A percentile compares a stretch with the other conserved stretches of the same genome.
phyloP scores from a whole-genome alignment of 2,329 filamentous ascomycete species.

The Sarocladium kiliense region DNA sequence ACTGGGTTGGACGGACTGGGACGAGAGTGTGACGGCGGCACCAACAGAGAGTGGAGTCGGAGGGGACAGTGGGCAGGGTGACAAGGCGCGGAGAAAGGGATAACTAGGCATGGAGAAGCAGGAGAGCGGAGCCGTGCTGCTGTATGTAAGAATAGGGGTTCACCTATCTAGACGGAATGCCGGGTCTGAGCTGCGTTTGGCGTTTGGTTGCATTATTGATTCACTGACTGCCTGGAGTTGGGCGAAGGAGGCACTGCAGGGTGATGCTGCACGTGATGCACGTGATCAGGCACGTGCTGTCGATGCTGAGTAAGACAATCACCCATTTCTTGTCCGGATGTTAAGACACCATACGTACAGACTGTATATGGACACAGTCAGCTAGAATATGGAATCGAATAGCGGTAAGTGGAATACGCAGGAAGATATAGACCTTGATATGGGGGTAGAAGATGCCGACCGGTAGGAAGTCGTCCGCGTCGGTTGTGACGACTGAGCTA shows the following conservation, averaged over 20 bases:
- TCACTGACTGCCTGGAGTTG: neutral
- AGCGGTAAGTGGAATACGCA: too few relatives aligned
- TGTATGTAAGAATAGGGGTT: neutral
- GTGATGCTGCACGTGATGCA: neutral
- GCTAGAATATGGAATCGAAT: too few relatives aligned
- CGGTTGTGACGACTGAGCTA: too few relatives aligned
- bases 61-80: neutral
- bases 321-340: too few relatives aligned
- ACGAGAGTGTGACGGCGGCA: constrained; percentile 1
- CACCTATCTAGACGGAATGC: neutral
- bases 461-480: too few relatives aligned
- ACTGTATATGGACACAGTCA: too few relatives aligned
- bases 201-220: neutral
- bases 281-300: neutral
- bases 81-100: neutral
- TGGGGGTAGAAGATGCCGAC: too few relatives aligned
- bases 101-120: neutral
- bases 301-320: neutral
- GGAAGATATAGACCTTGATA: too few relatives aligned
- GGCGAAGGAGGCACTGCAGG: neutral
- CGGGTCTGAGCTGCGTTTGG: neutral
- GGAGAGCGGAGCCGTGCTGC: neutral
- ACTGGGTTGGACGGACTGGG: constrained; percentile 4
- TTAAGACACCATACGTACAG: neutral
- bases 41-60: neutral